Base-by-base conservation (phyloP, 2,329 filamentous ascomycete genomes). In the Diaporthe capsici region DNA sequence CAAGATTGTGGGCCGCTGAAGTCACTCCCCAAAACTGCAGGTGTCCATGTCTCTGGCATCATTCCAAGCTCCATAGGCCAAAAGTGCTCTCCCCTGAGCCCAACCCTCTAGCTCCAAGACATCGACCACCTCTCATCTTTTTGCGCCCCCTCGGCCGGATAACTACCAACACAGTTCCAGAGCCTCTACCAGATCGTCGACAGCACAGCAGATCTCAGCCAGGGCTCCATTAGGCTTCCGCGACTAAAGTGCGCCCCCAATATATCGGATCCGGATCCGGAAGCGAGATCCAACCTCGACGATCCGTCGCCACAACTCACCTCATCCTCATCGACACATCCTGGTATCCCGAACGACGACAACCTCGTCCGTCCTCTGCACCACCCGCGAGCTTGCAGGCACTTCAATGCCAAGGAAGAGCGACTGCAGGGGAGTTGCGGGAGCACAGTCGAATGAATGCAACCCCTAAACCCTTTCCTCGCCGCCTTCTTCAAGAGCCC, bases 401-500 rank as follows among this genome's bases (percentile, higher is more conserved):
- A 68, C 60, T 71, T 77, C 72, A 53, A 77, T 77, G 76, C 61
- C 44, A 68, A 75, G 60, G 60, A 49, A 47, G 47, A 72, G 61
- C 75, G 70, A 72, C 76, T 67, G 37, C 55, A 71, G 72, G 75
- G 76, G 71, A 58, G 75, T 76, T 73, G 76, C 72, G 75, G 75
- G 68, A 73, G 71, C 65, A 67, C 68, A 77, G 79, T 80, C 78
- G 82, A 82, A 80, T 83, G 93, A 92, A 98, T 98, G 96, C 96
- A 96, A 93, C 95, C 97, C 88, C 91, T 98, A 92, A 99, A 99
- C 88, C 97, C 97, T 85, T 98, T 98, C 87, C 91, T 99, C 86
- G 93, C 94, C 89, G 95, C 96, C 90, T 98, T 99, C 92, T 98
- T 98, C 91, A 95, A 95, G 89, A 98, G 95, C 91, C 92, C 95